These are phyloP conservation scores for Penicillium sp. DNA, from an alignment of 2,329 filamentous ascomycete species.

Conservation along the genomic window DNA sequence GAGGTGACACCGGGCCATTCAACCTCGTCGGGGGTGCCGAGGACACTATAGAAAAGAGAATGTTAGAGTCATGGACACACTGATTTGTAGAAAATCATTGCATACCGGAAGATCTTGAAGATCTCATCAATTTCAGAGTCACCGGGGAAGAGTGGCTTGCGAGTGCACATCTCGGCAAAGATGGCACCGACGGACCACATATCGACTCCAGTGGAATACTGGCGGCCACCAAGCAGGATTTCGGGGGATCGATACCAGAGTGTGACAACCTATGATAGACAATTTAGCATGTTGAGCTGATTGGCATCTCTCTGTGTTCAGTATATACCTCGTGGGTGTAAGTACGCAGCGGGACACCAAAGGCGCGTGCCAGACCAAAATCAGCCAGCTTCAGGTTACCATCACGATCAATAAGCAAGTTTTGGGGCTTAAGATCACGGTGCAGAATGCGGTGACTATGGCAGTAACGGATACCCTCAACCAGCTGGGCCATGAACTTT, in stretches of 20 bases:
- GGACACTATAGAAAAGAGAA: conserved; percentile 57
- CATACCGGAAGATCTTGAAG: conserved; percentile 88
- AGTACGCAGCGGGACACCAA: conserved; percentile 86
- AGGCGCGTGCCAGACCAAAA: conserved; percentile 87
- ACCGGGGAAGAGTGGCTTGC: conserved; percentile 89
- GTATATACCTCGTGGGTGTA: conserved; percentile 80
- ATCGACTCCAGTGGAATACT: conserved; percentile 92
- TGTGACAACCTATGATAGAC: conserved; percentile 71
- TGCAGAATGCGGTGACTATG: conserved; percentile 87
- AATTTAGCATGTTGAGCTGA: conserved; percentile 22
- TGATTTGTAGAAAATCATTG: conserved; percentile 28
- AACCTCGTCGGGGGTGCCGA: conserved; percentile 82
- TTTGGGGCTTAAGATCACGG: conserved; percentile 89
- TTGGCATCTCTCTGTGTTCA: neutral
- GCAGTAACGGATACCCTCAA: conserved; percentile 84
- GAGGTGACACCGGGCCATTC: conserved; percentile 92
- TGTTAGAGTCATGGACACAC: conserved; percentile 6
- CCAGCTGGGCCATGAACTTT: conserved; percentile 90
- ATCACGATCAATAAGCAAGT: conserved; percentile 82
- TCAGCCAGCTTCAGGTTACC: conserved; percentile 90
- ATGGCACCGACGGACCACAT: conserved; percentile 97
- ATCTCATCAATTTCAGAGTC: conserved; percentile 95
- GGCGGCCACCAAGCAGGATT: conserved; percentile 85
- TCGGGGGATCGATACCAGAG: conserved; percentile 92
- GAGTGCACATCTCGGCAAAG: conserved; percentile 95